Evolutionary conservation across 495 filamentous ascomycete species (phyloP), one percentile per base, ranked within the genome.

Genomic region (Mycothermus thermophilus): DNA sequence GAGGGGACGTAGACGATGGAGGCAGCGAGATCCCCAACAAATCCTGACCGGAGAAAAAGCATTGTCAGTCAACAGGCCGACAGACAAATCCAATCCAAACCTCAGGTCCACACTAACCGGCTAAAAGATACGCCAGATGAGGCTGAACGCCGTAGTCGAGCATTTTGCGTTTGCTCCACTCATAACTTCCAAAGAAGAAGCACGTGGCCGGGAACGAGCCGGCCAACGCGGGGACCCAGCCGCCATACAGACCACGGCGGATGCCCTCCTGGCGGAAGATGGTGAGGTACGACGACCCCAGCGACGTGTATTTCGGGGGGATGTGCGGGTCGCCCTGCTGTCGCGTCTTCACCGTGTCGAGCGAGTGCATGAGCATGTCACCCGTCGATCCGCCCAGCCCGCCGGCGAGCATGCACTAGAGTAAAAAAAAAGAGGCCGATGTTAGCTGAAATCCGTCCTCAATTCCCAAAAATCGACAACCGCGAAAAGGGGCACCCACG

Each of bases 311-410:
- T 58, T 81, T 88, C 1, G 88, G 80, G 12, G 88, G 90, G 31
- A 90, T 69, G 46, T 83, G 76, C 20, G 86, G 85, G 50, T 95
- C 92, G 47, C 90, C 90, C 62, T 97, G 90, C 58, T 96, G 90
- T 34, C 90, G 73, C n/a, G 90, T 97, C 60, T 97, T 97, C 35
- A 97, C 90, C 6, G 90, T 97, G 62, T 97, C 90, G 55, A 97
- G 71, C 29, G 88, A 95, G 58, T 97, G 90, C 92, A 97, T 96
- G 40, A 97, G 64, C 72, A 97, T 83, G 58, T 97, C 90, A 33
- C 90, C 90, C 30, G 80, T 87, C 19, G 80, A 84, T 17, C 90
- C 90, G 43, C 90, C 90, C 16, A 83, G 54, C 34, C 87, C 90
- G 38, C 90, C 90, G 9, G 92, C 90, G 40, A 96, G 63, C 88